Percentiles rank a stretch among this genome's conserved stretches.
phyloP scores from a whole-genome alignment of 768 basidiomycete species.

The Mycena sanguinolenta region DNA sequence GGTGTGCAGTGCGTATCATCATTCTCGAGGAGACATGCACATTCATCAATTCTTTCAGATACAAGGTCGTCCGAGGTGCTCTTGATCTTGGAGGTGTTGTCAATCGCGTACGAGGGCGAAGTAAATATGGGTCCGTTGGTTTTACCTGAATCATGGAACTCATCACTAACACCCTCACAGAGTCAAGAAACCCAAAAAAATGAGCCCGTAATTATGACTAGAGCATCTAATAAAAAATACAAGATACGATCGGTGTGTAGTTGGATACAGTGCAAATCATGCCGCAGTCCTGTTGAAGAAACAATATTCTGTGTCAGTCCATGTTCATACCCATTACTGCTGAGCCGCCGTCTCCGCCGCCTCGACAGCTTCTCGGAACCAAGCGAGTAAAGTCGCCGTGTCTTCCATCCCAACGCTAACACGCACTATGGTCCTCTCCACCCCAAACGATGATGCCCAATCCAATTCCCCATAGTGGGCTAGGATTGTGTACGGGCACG shows the following conservation, averaged over 20 bases:
- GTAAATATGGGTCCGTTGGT: constrained; percentile 87
- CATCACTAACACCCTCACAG: constrained; percentile 39
- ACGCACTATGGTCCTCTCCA: constrained; percentile 86
- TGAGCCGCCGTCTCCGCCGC: constrained; percentile 70
- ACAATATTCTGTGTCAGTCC: constrained; percentile 16
- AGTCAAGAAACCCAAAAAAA: constrained; percentile 92
- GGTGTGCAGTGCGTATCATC: constrained; percentile 87
- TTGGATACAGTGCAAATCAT: constrained; percentile 56
- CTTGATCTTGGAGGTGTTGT: constrained; percentile 93
- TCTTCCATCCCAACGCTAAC: constrained; percentile 95
- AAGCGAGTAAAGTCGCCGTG: constrained; percentile 62
- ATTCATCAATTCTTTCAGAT: constrained; percentile 62
- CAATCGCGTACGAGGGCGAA: constrained; percentile 82
- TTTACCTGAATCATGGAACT: not conserved
- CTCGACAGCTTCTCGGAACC: constrained; percentile 74
- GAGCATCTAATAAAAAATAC: not conserved
- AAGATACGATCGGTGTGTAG: constrained; percentile 46
- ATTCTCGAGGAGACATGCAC: not conserved
- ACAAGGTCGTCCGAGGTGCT: constrained; percentile 94
- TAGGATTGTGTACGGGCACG: constrained; percentile 92
- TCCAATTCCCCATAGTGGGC: constrained; percentile 92
- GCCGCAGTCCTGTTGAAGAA: constrained; percentile 52
- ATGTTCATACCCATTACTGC: constrained; percentile 11
- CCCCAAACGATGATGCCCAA: constrained; percentile 91
- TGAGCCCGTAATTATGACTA: constrained; percentile 42